phyloP scores from a whole-genome alignment of 768 basidiomycete species.

The Leucocoprinus leucothites region DNA sequence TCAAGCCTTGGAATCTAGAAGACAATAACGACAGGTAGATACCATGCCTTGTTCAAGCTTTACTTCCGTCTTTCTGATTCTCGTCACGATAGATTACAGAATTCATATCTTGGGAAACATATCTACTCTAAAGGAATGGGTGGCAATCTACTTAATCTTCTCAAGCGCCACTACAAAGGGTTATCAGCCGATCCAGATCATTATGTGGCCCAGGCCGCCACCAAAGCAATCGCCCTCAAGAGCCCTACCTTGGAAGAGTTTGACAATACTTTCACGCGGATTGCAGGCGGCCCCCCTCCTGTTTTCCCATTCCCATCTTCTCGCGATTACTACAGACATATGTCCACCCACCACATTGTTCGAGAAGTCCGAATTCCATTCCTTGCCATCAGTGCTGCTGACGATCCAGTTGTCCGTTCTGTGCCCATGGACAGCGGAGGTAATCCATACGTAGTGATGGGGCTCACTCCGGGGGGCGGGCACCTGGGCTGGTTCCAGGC shows the following conservation, averaged over 20 bases:
- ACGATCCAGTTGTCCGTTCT: constrained; percentile 72
- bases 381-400: constrained; percentile 69
- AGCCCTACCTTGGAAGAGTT: constrained; percentile 54
- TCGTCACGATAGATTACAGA: constrained; percentile 42
- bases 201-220: constrained; percentile 44
- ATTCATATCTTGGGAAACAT: constrained; percentile 51
- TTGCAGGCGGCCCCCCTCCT: constrained; percentile 66
- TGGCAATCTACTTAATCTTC: constrained; percentile 58
- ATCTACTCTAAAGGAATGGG: constrained; percentile 82
- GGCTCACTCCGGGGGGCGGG: constrained; percentile 61
- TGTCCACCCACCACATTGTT: constrained; percentile 61
- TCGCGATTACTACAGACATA: constrained; percentile 46
- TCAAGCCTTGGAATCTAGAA: constrained; percentile 52
- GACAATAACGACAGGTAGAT: constrained; percentile 45
- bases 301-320: constrained; percentile 45
- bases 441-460: constrained; percentile 56
- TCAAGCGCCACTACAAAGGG: constrained; percentile 46
- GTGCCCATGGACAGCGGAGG: constrained; percentile 56
- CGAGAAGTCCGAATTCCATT: constrained; percentile 65
- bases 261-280: constrained; percentile 61
- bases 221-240: constrained; percentile 43
- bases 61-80: constrained; percentile 9
- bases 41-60: constrained; percentile 13
- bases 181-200: constrained; percentile 52
- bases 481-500: constrained; percentile 85